Conservation (phyloP, 306 rosid species). For the Quercus suber region DNA sequence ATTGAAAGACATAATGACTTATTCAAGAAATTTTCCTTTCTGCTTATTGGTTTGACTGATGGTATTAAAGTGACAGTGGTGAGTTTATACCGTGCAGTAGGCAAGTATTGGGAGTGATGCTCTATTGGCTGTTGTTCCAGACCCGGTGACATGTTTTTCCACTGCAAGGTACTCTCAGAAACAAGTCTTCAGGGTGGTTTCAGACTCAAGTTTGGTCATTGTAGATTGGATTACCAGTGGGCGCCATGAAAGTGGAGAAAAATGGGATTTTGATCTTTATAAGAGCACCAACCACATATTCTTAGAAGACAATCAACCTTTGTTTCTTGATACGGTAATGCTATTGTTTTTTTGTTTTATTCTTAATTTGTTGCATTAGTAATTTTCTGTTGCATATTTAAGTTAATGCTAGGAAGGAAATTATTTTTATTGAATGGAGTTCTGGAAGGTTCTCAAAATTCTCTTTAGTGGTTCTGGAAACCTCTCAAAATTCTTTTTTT, state of each 20-base stretch:
- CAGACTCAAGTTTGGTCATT: conserved; percentile 73
- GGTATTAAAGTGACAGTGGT: conserved; percentile 18
- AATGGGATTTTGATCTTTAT: conserved; percentile 84
- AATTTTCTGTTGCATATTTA: background rate
- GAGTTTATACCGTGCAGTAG: conserved; percentile 50
- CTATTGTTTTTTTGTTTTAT: conserved; percentile 4
- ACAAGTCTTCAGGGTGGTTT: conserved; percentile 62
- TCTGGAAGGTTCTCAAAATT: background rate
- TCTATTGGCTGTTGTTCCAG: conserved; percentile 77
- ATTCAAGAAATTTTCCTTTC: conserved; percentile 8
- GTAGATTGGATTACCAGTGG: conserved; percentile 99
- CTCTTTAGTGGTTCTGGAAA: background rate
- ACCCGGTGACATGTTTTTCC: conserved; percentile 97
- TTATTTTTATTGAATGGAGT: background rate
- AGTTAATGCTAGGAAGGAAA: background rate
- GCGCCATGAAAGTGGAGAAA: conserved; percentile 89
- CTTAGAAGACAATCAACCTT: conserved; percentile 67
- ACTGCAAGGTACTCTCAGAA: conserved; percentile 87
- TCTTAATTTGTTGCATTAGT: background rate
- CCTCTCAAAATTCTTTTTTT: background rate
- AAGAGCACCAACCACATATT: conserved; percentile 73
- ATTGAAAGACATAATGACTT: background rate
- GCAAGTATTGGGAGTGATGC: conserved; percentile 78
- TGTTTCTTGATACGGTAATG: conserved; percentile 79
- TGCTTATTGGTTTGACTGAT: background rate